These are phyloP conservation scores for Candida gorgasii DNA, from an alignment of 805 yeast genomes.

Conservation along the genomic window DNA sequence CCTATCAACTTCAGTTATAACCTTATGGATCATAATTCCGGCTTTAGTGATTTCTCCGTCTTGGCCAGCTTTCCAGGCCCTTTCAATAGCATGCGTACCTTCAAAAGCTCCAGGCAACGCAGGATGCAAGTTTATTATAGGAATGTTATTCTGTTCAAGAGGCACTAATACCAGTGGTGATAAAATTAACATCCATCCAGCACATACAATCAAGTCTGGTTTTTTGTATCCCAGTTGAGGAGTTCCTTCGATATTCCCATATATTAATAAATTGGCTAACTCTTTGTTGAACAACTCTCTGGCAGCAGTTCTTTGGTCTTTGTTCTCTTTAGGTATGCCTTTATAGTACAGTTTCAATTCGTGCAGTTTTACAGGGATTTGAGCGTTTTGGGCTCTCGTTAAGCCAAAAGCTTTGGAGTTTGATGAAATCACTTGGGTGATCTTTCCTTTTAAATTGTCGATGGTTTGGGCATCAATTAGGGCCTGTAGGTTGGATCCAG, in stretches of 20 bases:
- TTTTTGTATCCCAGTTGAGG: conserved; percentile 34
- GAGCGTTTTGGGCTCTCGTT: conserved; percentile 67
- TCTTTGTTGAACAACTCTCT: conserved; percentile 77
- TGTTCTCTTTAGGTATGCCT: conserved; percentile 71
- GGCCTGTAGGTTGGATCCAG: conserved; percentile 95
- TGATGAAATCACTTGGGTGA: conserved; percentile 83
- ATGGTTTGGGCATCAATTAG: conserved; percentile 69
- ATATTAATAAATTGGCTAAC: conserved; percentile 65
- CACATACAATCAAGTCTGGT: conserved; percentile 92
- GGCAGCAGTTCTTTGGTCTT: conserved; percentile 54
- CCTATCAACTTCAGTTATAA: conserved; percentile 92
- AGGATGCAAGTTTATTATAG: conserved; percentile 92
- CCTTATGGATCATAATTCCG: conserved; percentile 96
- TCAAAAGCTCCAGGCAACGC: conserved; percentile 97
- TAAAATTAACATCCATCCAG: conserved; percentile 97
- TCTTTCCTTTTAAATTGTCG: conserved; percentile 49
- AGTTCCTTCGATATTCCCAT: conserved; percentile 43
- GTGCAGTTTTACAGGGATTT: conserved; percentile 64
- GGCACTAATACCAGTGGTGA: conserved; percentile 75
- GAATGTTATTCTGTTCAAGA: conserved; percentile 57
- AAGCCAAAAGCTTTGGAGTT: conserved; percentile 85
- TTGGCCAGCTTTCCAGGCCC: conserved; percentile 96
- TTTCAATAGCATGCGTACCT: conserved; percentile 94
- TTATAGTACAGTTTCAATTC: conserved; percentile 71
- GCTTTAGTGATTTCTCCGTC: conserved; percentile 72